Base-by-base conservation (phyloP, 768 basidiomycete genomes). In the Trichaptum fuscoviolaceum region DNA sequence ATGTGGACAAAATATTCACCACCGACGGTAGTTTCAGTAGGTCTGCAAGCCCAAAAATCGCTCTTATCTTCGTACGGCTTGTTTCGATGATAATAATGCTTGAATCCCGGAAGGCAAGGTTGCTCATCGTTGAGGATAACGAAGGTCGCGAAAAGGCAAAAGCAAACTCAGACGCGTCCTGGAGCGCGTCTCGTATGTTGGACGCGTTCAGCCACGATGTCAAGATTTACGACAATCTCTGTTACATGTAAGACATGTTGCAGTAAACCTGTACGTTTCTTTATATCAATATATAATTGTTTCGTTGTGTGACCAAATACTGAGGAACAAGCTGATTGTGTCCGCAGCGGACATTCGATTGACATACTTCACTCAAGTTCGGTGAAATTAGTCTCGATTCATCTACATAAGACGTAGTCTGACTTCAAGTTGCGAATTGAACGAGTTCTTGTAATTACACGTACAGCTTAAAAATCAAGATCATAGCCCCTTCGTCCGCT, bases 21-120 rank as follows among this genome's bases (percentile, higher is more conserved):
- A 94, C 78, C 10, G 86, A 77, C n/a, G 94, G 93, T 1, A 83
- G 82, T 69, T 83, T 88, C 59, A 96, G 80, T 17, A 95, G 85
- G 64, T 96, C 95, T 67, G 88, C 82, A 1, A 96, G 82, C 34
- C 95, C 94, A 26, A 92, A 78, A 9, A 91, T 90, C 58, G 90
- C 93, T 52, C 90, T 85, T 62, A 95, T 77, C 60, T 81, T 75
- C 3, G 90, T 89, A 63, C 89, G 81, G 64, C 87, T 83, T 15
- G 88, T 89, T 77, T 95, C 95, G 73, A 96, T 85, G 75, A 95
- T 80, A 68, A 95, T 83, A 58, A 94, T 83, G 63, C 85, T 88
- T 62, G 91, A 85, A 76, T 95, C 93, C 74, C 93, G 91, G 75
- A 93, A 89, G 52, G 87, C 86, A 83, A 87, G 86, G 73, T 59